Evolutionary conservation across 176 grass and related monocot genomes (phyloP), one percentile per base, ranked within the genome.

Genomic region (Tuctoria greenei): DNA sequence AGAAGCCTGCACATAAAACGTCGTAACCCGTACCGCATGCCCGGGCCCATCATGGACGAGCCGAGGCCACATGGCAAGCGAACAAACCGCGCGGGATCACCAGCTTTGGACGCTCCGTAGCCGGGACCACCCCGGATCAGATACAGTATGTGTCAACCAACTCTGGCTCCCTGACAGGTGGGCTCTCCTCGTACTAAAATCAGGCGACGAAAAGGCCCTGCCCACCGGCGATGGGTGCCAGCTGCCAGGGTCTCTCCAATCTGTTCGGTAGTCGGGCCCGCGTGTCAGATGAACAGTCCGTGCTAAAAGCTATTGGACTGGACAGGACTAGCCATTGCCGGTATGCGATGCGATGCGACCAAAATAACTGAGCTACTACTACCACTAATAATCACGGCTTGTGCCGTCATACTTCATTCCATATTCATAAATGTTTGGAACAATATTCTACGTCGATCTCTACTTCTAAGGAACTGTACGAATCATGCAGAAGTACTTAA

Each of bases 71-170:
- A 12, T 23, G 45, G 78, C 43, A 77, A 49, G 49, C 66, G 50
- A 25, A 50, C 66, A 67, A 73, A 28, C 38, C 52, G 41, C 34
- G 15, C 61, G 69, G 34, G 8, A 46, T 61, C 72, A 52, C 57
- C 82, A 54, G 54, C 40, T 21, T 41, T 20, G 42, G 42, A 36
- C 42, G 74, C 61, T 78, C 79, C 74, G 73, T 61, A 34, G 34
- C 42, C 26, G 72, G 80, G 74, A 46, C 74, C 80, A 67, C 67
- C 21, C 0, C 1, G 51, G 49, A 72, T 77, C 49, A 71, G 85
- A 78, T n/a, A n/a, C n/a, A n/a, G n/a, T n/a, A n/a, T 72, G 79
- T 72, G 35, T 31, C 85, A 82, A 86, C 78, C 1, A 81, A 67
- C 35, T 18, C 79, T 27, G 10, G 8, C 31, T 11, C 60, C 0